Percentiles rank a stretch among this genome's conserved stretches.
phyloP scores from a whole-genome alignment of 2,329 filamentous ascomycete species.

The Alternaria alternata region DNA sequence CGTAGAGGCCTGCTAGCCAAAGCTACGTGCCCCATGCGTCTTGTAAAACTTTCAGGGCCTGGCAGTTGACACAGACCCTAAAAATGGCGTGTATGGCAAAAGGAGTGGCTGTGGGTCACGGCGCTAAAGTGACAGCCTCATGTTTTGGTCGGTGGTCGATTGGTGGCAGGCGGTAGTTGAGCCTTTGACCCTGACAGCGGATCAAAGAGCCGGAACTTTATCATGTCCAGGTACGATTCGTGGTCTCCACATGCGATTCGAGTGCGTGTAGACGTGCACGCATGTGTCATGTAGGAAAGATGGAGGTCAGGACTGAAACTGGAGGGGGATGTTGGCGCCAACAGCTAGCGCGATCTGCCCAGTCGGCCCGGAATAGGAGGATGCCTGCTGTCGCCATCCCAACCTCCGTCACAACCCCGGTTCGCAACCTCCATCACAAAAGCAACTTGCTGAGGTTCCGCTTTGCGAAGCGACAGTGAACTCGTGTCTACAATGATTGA shows the following conservation, averaged over 20 bases:
- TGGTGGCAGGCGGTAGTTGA: background rate
- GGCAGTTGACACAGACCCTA: background rate
- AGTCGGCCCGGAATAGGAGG: background rate
- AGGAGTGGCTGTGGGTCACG: background rate
- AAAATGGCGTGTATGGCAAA: background rate
- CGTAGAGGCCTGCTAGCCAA: background rate
- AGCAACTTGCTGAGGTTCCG: background rate
- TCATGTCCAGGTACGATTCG: background rate
- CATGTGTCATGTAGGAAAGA: background rate
- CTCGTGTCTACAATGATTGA: too few species aligned
- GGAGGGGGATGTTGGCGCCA: background rate
- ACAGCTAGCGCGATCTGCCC: background rate
- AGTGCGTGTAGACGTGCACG: background rate
- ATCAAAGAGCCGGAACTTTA: background rate
- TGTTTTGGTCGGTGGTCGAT: background rate
- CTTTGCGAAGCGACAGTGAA: background rate
- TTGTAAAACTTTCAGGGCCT: background rate
- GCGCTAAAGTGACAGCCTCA: slow-evolving; percentile 1
- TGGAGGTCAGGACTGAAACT: background rate
- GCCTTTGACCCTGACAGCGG: slow-evolving; percentile 1
- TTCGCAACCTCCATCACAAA: background rate
- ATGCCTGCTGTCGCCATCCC: background rate
- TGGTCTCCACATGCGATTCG: slow-evolving; percentile 2
- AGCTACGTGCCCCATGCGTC: background rate
- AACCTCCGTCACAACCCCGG: background rate